A percentile compares a stretch with the other conserved stretches of the same genome.
Conservation (phyloP, 164 flowering plant species). For the Annona squamosa region DNA sequence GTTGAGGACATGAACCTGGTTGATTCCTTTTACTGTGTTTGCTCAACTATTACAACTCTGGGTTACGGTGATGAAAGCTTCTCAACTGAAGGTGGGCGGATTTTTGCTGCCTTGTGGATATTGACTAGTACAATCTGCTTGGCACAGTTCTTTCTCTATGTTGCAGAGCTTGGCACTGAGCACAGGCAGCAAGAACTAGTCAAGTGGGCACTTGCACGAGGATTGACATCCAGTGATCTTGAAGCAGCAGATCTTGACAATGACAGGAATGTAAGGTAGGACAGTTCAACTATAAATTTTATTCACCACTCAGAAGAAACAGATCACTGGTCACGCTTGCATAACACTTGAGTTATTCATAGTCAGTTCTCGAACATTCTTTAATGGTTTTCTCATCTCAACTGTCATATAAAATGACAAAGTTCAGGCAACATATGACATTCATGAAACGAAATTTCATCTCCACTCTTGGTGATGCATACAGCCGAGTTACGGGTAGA, state of each 20-base stretch:
- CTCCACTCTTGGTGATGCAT: not conserved
- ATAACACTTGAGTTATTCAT: not conserved
- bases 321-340: not conserved
- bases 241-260: slow-evolving; percentile 81
- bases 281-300: not conserved
- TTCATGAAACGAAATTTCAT: not conserved
- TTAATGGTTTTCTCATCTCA: not conserved
- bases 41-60: slow-evolving; percentile 71
- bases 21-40: slow-evolving; percentile 79
- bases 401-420: not conserved
- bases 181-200: slow-evolving; percentile 36
- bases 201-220: slow-evolving; percentile 53
- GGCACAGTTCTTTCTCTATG: slow-evolving; percentile 60
- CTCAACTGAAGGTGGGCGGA: slow-evolving; percentile 56
- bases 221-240: slow-evolving; percentile 44
- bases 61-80: slow-evolving; percentile 87
- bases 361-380: not conserved
- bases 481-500: not conserved
- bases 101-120: slow-evolving; percentile 82
- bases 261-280: slow-evolving; percentile 50
- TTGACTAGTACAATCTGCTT: slow-evolving; percentile 58
- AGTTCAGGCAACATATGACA: no score
- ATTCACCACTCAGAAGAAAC: not conserved
- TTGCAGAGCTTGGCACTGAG: slow-evolving; percentile 56
- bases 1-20: slow-evolving; percentile 43